Percentiles rank a stretch among this genome's conserved stretches.
Conservation (phyloP, 73 alveolate genomes). For the Paramecium primaurelia region DNA sequence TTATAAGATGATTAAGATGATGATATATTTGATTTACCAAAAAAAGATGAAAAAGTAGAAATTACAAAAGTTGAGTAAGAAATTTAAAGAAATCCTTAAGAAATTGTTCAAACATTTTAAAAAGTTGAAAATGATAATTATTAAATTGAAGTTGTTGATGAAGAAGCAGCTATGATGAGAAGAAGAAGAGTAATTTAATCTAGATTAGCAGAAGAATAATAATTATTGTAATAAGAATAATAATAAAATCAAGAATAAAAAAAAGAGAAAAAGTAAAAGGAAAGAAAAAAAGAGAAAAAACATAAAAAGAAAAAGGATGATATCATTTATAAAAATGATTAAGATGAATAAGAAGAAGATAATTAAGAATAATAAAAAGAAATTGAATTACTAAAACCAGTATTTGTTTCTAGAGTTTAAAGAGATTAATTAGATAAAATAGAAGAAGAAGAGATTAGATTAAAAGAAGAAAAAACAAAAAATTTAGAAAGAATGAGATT, state of each 20-base stretch:
- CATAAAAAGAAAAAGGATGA: conserved; percentile 32
- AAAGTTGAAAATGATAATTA: not conserved
- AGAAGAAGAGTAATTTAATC: conserved; percentile 24
- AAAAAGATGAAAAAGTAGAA: not conserved
- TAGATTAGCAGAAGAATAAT: conserved; percentile 31
- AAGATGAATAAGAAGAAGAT: conserved; percentile 65
- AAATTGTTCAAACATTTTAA: not conserved
- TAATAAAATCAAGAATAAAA: conserved; percentile 48
- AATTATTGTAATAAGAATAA: not conserved
- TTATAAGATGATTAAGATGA: not conserved
- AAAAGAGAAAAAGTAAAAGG: conserved; percentile 54
- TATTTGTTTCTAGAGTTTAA: conserved; percentile 66
- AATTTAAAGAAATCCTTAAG: not conserved
- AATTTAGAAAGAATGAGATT: conserved; percentile 63
- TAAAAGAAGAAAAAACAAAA: conserved; percentile 62
- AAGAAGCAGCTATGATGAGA: conserved; percentile 10
- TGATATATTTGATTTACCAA: not conserved
- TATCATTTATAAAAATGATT: conserved; percentile 56
- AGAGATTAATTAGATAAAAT: conserved; percentile 59
- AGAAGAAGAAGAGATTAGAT: conserved; percentile 59
- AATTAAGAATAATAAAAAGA: conserved; percentile 55
- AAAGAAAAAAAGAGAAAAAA: conserved; percentile 57
- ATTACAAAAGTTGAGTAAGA: not conserved
- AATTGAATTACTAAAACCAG: conserved; percentile 70
- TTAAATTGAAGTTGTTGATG: conserved; percentile 33